Base-by-base conservation (phyloP, 306 rosid genomes). In the Vigna mungo region DNA sequence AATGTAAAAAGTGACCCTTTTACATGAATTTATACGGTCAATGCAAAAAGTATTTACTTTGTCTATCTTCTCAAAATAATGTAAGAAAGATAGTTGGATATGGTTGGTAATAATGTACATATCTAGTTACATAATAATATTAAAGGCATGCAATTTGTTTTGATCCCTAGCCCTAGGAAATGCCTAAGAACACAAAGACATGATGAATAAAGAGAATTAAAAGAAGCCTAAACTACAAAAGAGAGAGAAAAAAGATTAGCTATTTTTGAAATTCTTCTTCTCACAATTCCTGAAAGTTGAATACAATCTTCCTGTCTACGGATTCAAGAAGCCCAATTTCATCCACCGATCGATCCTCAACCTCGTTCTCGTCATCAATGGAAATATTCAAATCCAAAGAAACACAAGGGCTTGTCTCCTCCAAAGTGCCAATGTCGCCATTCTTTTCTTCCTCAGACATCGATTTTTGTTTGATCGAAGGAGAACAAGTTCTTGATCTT, bases 311-410 rank as follows among this genome's bases (percentile, higher is more conserved):
- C 88, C 90, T 79, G 72, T 96, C 99, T 20, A 96, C 98, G 1
- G 88, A 87, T 68, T 96, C 94, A 78, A 92, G 89, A 80, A 96
- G 90, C 6, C 93, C 97, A 61, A 89, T 88, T 52, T 88, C 96
- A 81, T 91, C 97, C 47, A 86, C 86, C 0, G 81, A 88, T 15
- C 49, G 68, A 81, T 84, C 84, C 52, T 59, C 88, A 34, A 83
- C 64, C n/a, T 79, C 41, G 27, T 75, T 41, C 5, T 67, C 81
- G 58, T 86, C 94, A 18, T 87, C 94, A 83, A 92, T 85, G 52
- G 94, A 87, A 76, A 96, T 80, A 79, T 96, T 96, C 96, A 96
- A 92, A 89, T 96, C 99, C 83, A 96, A 80, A 51, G 90, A 77
- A 80, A 87, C 81, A 76, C 80, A 79, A 87, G 86, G 87, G 65